A percentile compares a stretch with the other conserved stretches of the same genome.
These are phyloP conservation scores for Besnoitia besnoiti DNA, from an alignment of 169 alveolate genomes.

Conservation along the genomic window DNA sequence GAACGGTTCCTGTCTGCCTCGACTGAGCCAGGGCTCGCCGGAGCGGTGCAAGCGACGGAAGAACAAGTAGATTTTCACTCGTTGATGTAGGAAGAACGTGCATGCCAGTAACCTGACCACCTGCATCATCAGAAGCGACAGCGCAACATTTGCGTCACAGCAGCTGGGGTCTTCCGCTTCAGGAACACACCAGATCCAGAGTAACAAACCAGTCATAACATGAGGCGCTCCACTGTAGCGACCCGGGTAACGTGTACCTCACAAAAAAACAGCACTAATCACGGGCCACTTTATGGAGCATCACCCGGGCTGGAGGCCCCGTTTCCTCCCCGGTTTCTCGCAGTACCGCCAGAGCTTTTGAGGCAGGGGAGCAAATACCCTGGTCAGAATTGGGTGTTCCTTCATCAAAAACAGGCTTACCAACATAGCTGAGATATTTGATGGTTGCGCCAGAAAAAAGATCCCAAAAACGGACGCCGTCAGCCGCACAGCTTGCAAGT, in stretches of 20 bases:
- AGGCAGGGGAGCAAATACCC: no score
- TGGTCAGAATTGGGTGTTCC: no score
- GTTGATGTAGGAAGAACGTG: background rate
- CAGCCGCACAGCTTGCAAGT: constrained; percentile 10
- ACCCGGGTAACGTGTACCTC: no score
- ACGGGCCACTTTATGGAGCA: no score
- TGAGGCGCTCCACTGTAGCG: no score
- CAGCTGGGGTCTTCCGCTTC: no score
- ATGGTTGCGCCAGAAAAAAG: background rate
- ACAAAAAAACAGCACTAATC: no score
- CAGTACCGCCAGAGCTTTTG: no score
- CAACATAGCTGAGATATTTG: background rate
- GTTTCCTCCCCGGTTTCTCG: no score
- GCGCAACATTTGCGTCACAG: background rate
- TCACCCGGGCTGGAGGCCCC: no score
- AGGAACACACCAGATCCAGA: no score
- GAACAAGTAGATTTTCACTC: background rate
- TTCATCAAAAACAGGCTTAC: background rate
- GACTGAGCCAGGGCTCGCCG: constrained; percentile 20
- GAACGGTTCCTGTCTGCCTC: background rate
- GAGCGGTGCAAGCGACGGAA: constrained; percentile 9
- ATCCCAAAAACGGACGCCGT: constrained; percentile 1
- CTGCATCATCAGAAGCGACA: background rate
- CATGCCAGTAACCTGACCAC: background rate
- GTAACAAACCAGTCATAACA: no score